These are phyloP conservation scores for Stephanodiscus minutulus DNA, from an alignment of 108 stramenopile species.

Conservation along the genomic window DNA sequence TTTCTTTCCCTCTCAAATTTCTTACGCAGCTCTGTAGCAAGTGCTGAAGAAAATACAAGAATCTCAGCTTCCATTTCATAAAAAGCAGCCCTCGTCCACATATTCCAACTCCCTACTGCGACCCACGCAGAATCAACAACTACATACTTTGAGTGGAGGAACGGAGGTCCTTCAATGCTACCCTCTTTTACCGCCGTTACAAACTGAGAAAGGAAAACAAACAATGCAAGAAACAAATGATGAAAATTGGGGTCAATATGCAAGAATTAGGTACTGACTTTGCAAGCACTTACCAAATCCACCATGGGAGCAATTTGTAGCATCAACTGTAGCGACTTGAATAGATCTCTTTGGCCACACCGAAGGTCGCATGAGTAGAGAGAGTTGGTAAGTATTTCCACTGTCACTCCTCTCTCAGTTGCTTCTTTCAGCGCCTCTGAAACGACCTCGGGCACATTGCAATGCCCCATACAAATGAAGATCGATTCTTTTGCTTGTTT, in stretches of 20 bases:
- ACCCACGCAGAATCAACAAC: slow-evolving; percentile 31
- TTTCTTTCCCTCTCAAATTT: slow-evolving; percentile 25
- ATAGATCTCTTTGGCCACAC: slow-evolving; percentile 29
- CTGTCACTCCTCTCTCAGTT: slow-evolving; percentile 34
- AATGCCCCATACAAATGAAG: slow-evolving; percentile 45
- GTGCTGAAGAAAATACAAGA: slow-evolving; percentile 15
- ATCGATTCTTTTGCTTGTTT: slow-evolving; percentile 19
- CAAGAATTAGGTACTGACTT: neutral
- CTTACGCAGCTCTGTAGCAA: slow-evolving; percentile 17
- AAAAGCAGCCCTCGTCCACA: slow-evolving; percentile 32
- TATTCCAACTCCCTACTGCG: slow-evolving; percentile 31
- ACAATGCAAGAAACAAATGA: neutral
- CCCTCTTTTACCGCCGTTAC: slow-evolving; percentile 14
- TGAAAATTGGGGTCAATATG: too few species aligned
- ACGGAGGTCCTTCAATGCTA: slow-evolving; percentile 12
- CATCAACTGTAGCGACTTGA: slow-evolving; percentile 15
- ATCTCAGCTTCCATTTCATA: slow-evolving; percentile 38
- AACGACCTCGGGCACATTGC: slow-evolving; percentile 23
- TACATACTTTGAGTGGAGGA: slow-evolving; percentile 43
- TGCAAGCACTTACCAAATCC: slow-evolving; percentile 4
- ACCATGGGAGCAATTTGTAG: slow-evolving; percentile 27
- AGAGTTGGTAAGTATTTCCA: slow-evolving; percentile 28
- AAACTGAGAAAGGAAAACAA: neutral
- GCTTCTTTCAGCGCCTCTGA: slow-evolving; percentile 21
- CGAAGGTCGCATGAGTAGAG: slow-evolving; percentile 33